These are phyloP conservation scores for Pythium volutum DNA, from an alignment of 352 stramenopile genomes.

Conservation along the genomic window DNA sequence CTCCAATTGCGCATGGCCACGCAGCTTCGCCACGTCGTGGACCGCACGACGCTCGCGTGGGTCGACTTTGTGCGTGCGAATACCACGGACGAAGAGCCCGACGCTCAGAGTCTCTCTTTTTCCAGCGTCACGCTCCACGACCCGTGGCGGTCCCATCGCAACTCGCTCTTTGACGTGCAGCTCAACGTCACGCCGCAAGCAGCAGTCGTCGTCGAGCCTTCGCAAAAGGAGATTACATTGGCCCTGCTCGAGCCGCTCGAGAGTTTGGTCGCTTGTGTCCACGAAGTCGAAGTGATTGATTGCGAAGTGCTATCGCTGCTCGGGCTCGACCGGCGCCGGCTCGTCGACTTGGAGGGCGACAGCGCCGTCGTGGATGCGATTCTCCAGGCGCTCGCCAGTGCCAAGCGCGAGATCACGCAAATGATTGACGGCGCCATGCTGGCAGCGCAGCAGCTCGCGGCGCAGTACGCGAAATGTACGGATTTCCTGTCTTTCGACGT, in stretches of 20 bases:
- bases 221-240: constrained; percentile 60
- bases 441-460: constrained; percentile 56
- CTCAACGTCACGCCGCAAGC: constrained; percentile 30
- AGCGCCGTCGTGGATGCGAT: constrained; percentile 44
- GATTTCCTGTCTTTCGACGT: constrained; percentile 84
- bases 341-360: constrained; percentile 56
- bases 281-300: constrained; percentile 85
- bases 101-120: background rate
- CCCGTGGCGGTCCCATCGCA: constrained; percentile 43
- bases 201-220: constrained; percentile 59
- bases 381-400: constrained; percentile 37
- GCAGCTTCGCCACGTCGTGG: constrained; percentile 77
- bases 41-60: constrained; percentile 55
- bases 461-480: constrained; percentile 75
- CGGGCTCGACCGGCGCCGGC: constrained; percentile 49
- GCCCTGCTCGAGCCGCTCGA: constrained; percentile 82
- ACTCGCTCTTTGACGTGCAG: constrained; percentile 85
- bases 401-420: constrained; percentile 52
- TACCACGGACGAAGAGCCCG: constrained; percentile 3
- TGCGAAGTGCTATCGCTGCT: constrained; percentile 90
- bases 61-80: constrained; percentile 47
- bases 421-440: constrained; percentile 66
- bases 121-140: constrained; percentile 1
- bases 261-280: constrained; percentile 64
- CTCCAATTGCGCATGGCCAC: constrained; percentile 84